Conservation (phyloP, 495 filamentous ascomycete species). For the Tricharina praecox region DNA sequence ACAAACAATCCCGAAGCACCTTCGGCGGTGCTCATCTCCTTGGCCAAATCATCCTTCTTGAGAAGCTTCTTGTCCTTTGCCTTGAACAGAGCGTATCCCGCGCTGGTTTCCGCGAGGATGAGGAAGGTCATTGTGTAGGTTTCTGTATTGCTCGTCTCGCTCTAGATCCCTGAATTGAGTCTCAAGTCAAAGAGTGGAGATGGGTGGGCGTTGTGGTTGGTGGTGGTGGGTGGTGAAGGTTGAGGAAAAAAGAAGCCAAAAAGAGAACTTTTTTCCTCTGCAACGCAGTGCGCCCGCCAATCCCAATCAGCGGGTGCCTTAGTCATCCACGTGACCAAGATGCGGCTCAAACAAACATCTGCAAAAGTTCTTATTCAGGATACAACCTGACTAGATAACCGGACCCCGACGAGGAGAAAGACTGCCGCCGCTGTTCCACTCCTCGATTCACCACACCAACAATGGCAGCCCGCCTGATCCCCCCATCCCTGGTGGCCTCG, state of each 20-base stretch:
- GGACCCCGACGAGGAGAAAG: not conserved
- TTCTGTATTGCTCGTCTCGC: too few species aligned
- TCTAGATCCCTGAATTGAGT: too few species aligned
- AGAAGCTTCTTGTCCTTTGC: conserved; percentile 95
- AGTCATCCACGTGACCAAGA: too few species aligned
- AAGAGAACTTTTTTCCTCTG: not conserved
- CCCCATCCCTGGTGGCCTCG: conserved; percentile 44
- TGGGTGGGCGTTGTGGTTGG: not conserved
- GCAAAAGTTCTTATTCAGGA: too few species aligned
- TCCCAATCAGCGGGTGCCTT: too few species aligned
- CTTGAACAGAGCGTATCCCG: conserved; percentile 95
- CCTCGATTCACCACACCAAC: not conserved
- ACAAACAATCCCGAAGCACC: conserved; percentile 74
- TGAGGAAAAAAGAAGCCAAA: not conserved
- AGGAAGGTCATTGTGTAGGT: conserved; percentile 51
- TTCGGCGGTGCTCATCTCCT: conserved; percentile 62
- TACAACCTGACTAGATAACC: too few species aligned
- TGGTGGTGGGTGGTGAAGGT: conserved; percentile 1
- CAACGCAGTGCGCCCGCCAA: too few species aligned
- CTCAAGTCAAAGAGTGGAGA: too few species aligned
- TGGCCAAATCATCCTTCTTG: conserved; percentile 58
- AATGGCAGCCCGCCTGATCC: conserved; percentile 56
- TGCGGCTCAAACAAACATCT: conserved; percentile 1
- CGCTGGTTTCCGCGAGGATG: conserved; percentile 80
- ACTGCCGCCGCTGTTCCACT: not conserved